Conservation (phyloP, 495 filamentous ascomycete genomes). For the Xylona heveae region DNA sequence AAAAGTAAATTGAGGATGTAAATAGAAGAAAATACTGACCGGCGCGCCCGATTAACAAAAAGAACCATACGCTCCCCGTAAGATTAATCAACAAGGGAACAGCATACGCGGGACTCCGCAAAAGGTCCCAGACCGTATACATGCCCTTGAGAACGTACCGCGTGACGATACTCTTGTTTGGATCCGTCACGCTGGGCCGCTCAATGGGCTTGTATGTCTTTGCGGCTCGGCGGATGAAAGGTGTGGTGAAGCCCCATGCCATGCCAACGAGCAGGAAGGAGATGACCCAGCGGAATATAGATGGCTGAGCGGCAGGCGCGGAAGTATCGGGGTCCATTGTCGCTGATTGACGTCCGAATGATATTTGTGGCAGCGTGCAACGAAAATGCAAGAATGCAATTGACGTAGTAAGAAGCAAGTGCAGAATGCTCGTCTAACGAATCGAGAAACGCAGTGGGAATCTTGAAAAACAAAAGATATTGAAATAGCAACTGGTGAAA, state of each 20-base stretch:
- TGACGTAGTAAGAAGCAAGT: neutral
- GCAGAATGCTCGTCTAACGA: no score
- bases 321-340: slow-evolving; percentile 7
- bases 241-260: slow-evolving; percentile 61
- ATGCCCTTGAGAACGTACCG: slow-evolving; percentile 31
- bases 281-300: slow-evolving; percentile 55
- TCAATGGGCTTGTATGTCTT: slow-evolving; percentile 28
- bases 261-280: slow-evolving; percentile 82
- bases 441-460: no score
- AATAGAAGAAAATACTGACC: no score
- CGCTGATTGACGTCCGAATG: no score
- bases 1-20: no score
- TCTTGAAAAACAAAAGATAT: no score
- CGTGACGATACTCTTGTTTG: slow-evolving; percentile 26
- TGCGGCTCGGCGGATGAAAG: slow-evolving; percentile 53
- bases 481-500: no score
- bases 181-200: slow-evolving; percentile 27
- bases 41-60: slow-evolving; percentile 78
- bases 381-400: neutral
- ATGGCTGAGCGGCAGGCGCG: slow-evolving; percentile 22
- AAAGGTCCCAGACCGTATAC: slow-evolving; percentile 57
- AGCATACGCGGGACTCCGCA: slow-evolving; percentile 64
- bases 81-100: slow-evolving; percentile 73
- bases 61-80: slow-evolving; percentile 95
- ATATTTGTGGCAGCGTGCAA: no score